phyloP scores from a whole-genome alignment of 495 filamentous ascomycete species.

The Aspergillus panamensis region DNA sequence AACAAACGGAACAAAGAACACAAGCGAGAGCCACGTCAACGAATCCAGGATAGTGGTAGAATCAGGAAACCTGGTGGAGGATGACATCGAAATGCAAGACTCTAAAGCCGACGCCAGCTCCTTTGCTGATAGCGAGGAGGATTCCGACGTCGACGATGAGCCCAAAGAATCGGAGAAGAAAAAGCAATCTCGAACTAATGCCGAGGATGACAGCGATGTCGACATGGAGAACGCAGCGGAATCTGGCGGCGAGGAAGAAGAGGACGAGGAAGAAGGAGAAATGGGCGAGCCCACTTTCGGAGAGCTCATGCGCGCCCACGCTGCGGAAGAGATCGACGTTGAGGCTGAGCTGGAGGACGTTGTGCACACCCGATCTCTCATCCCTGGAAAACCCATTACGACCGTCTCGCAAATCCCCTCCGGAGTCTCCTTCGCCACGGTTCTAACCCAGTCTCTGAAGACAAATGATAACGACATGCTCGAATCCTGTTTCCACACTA shows the following conservation, averaged over 20 bases:
- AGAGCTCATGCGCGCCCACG: slow-evolving; percentile 72
- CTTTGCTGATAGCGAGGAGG: slow-evolving; percentile 35
- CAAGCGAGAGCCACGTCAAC: slow-evolving; percentile 62
- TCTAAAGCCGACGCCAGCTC: slow-evolving; percentile 35
- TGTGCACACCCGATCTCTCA: slow-evolving; percentile 36
- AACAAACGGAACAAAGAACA: slow-evolving; percentile 59
- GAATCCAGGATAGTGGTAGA: slow-evolving; percentile 70
- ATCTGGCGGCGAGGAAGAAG: slow-evolving; percentile 29
- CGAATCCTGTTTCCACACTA: slow-evolving; percentile 83
- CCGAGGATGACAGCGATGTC: slow-evolving; percentile 40
- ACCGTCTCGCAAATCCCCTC: slow-evolving; percentile 56
- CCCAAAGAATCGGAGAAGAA: slow-evolving; percentile 32
- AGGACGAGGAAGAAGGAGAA: slow-evolving; percentile 45
- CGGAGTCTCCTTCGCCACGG: slow-evolving; percentile 80
- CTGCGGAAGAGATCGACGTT: slow-evolving; percentile 71
- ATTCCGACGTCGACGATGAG: slow-evolving; percentile 38
- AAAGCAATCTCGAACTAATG: slow-evolving; percentile 32
- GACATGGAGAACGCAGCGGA: slow-evolving; percentile 40
- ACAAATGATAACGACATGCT: slow-evolving; percentile 86
- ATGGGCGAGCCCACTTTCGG: slow-evolving; percentile 76
- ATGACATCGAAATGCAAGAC: slow-evolving; percentile 53
- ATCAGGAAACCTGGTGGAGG: slow-evolving; percentile 37
- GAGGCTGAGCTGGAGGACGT: slow-evolving; percentile 50
- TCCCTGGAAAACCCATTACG: slow-evolving; percentile 37
- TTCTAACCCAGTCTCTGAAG: slow-evolving; percentile 86